Conservation (phyloP, 257 asterid genomes). For the Jacaranda mimosifolia region DNA sequence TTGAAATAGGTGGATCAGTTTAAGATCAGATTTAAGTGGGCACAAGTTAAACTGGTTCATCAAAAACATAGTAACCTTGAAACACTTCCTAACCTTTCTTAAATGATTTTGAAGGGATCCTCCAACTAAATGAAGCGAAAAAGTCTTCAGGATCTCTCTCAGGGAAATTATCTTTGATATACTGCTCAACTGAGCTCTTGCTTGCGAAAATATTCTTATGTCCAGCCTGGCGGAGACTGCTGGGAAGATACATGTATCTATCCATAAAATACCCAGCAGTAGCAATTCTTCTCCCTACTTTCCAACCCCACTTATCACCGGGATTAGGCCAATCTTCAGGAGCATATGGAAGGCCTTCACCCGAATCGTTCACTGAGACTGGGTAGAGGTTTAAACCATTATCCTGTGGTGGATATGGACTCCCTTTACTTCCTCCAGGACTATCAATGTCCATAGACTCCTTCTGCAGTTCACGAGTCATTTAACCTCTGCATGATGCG, state of each 20-base stretch:
- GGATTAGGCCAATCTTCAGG: constrained; percentile 86
- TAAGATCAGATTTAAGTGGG: not conserved
- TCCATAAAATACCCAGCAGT: constrained; percentile 66
- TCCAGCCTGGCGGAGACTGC: constrained; percentile 47
- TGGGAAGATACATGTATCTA: constrained; percentile 75
- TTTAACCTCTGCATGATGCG: constrained; percentile 38
- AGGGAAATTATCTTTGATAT: constrained; percentile 61
- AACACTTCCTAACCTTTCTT: constrained; percentile 52
- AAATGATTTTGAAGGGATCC: constrained; percentile 57
- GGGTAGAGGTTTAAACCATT: constrained; percentile 63
- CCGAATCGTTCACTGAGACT: constrained; percentile 58
- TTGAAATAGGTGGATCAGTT: not conserved
- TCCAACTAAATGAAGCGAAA: constrained; percentile 89
- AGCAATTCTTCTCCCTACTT: constrained; percentile 68
- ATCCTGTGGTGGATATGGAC: constrained; percentile 37
- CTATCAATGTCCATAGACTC: constrained; percentile 66
- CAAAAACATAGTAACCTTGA: constrained; percentile 14
- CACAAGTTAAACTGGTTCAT: not conserved
- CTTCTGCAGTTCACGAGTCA: constrained; percentile 36
- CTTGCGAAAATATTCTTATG: constrained; percentile 56
- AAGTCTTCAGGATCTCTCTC: constrained; percentile 58
- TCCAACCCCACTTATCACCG: constrained; percentile 96
- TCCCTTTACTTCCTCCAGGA: constrained; percentile 51
- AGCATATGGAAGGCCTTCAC: constrained; percentile 92
- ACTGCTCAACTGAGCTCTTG: constrained; percentile 66